These are phyloP conservation scores for Puccinellia tenuiflora DNA, from an alignment of 176 grass and related monocot genomes.

Conservation along the genomic window DNA sequence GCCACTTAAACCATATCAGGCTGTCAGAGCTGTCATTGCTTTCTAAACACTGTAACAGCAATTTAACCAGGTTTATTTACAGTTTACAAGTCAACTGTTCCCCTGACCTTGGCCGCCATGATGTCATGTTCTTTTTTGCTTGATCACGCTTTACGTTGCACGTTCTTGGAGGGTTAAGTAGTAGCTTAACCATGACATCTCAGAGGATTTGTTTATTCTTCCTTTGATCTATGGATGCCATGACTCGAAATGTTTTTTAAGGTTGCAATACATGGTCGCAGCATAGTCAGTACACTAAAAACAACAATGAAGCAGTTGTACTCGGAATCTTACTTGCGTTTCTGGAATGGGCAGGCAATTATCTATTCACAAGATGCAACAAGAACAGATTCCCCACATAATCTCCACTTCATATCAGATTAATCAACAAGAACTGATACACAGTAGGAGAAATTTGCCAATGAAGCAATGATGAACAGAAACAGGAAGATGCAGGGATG, in stretches of 20 bases:
- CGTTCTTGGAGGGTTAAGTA: neutral
- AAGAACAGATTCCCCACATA: neutral
- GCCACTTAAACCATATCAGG: slow-evolving; percentile 24
- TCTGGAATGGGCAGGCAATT: neutral
- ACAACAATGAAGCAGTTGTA: neutral
- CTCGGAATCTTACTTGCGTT: neutral
- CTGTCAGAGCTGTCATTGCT: slow-evolving; percentile 43
- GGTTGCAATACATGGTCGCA: neutral
- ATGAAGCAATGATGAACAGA: neutral
- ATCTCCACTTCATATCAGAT: neutral
- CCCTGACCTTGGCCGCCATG: slow-evolving; percentile 27
- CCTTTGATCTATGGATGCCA: neutral
- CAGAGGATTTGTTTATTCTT: neutral
- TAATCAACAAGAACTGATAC: slow-evolving; percentile 22
- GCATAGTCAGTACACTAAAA: neutral
- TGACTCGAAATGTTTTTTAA: neutral
- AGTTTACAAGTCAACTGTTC: slow-evolving; percentile 41
- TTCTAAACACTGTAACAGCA: slow-evolving; percentile 39
- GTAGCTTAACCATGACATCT: slow-evolving; percentile 7
- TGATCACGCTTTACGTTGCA: slow-evolving; percentile 23
- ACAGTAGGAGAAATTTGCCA: neutral
- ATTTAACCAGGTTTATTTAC: slow-evolving; percentile 14
- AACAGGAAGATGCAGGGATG: neutral
- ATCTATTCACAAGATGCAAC: neutral
- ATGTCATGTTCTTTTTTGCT: slow-evolving; percentile 37